A percentile compares a stretch with the other conserved stretches of the same genome.
These are phyloP conservation scores for Venturia asperata DNA, from an alignment of 2,329 filamentous ascomycete species.

Conservation along the genomic window DNA sequence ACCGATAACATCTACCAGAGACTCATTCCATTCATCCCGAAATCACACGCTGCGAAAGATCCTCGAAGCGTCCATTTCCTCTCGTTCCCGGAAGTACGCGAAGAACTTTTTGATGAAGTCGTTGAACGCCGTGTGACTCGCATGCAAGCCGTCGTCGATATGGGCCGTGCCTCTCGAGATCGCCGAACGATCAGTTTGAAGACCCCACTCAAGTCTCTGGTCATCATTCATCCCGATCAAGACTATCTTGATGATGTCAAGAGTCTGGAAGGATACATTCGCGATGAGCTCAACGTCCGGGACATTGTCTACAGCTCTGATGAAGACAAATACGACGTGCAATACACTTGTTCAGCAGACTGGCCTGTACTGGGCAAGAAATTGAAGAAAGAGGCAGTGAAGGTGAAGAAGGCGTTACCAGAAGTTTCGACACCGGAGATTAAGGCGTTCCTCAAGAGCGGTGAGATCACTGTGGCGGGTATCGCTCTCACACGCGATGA, in stretches of 20 bases:
- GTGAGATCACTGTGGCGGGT: constrained; percentile 74
- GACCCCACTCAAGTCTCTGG: constrained; percentile 79
- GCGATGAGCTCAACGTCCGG: constrained; percentile 83
- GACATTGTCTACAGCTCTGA: constrained; percentile 79
- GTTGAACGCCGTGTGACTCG: constrained; percentile 80
- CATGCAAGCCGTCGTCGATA: constrained; percentile 95
- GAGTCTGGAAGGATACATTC: constrained; percentile 80
- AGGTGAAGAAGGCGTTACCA: constrained; percentile 86
- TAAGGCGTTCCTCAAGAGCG: constrained; percentile 65
- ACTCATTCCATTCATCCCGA: constrained; percentile 73
- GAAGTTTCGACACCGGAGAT: constrained; percentile 71
- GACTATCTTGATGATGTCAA: constrained; percentile 81
- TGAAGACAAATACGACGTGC: constrained; percentile 84
- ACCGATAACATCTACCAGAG: constrained; percentile 89
- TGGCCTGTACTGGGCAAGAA: constrained; percentile 96
- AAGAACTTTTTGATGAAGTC: constrained; percentile 78
- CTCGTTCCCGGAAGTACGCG: constrained; percentile 76
- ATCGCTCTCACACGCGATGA: constrained; percentile 78
- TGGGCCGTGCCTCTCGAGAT: constrained; percentile 80
- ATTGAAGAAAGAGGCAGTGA: constrained; percentile 87
- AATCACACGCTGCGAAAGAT: constrained; percentile 62
- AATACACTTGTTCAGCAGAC: constrained; percentile 83
- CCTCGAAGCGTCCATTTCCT: constrained; percentile 87
- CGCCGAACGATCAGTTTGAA: constrained; percentile 78
- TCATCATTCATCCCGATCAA: constrained; percentile 78